Base-by-base conservation (phyloP, 805 yeast genomes). In the Tetrapisispora pingtungensis region DNA sequence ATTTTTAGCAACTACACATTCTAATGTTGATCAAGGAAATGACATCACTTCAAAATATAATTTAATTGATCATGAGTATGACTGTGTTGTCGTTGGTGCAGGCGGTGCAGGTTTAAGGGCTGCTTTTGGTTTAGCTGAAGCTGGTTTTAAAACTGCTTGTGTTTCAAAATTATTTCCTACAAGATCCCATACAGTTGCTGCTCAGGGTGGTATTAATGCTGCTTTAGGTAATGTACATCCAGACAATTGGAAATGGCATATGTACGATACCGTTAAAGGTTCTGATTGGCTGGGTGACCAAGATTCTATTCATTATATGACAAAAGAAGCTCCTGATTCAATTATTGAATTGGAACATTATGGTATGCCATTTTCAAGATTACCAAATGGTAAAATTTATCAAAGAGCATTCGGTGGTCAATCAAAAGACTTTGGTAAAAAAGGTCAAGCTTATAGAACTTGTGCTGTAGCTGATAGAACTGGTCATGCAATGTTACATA, bases 341-440 rank as follows among this genome's bases (percentile, higher is more conserved):
- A 90, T 90, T 59, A 87, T 89, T 60, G 98, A 90, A 73, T 75
- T 90, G 65, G 98, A 90, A 74, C 96, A 93, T 70, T 93, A 79
- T 68, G 98, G 98, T 74, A 94, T 93, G 56, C 98, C 98, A 49
- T 90, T 90, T 72, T 87, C 97, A 44, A 83, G 98, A 77, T 90
- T 87, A 59, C 93, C 87, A 57, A 89, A 86, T 64, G 98, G 98
- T 54, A 78, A 93, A 65, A 90, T 90, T 63, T 90, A 90, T 71
- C 98, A 90, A 74, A 84, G 98, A 73, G 98, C 98, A 40, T 90
- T 90, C 64, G 98, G 98, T 66, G 98, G 98, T 64, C 98, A 90
- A 71, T 72, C 95, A 50, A 85, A 77, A 68, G 95, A 93, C 55
- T 87, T 71, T 69, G 98, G 98, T 65, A 88, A 93, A 66, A 97